Conservation (phyloP, 2,329 filamentous ascomycete genomes). For the Aaosphaeria pasadenensis region DNA sequence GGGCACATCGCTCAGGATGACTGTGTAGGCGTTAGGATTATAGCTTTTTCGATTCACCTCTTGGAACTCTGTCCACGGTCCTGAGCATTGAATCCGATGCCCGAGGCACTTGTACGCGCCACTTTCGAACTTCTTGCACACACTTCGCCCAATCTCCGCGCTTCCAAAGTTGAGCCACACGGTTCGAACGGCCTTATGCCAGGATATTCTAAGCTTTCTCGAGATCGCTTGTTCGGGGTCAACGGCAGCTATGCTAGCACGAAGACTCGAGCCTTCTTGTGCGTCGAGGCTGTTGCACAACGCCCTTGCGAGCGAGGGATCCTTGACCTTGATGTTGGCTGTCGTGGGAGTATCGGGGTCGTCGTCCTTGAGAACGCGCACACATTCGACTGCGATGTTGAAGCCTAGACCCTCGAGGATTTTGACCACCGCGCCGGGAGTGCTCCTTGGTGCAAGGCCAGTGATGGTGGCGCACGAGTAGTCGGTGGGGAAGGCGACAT, state of each 20-base stretch:
- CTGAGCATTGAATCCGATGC: no score
- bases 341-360: background rate
- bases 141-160: no score
- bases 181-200: no score
- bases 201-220: no score
- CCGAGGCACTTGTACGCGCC: no score
- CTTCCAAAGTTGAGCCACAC: no score
- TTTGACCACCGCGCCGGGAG: constrained; percentile 1
- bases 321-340: constrained; percentile 6
- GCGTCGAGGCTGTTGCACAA: constrained; percentile 3
- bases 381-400: constrained; percentile 1
- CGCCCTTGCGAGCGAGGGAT: constrained; percentile 3
- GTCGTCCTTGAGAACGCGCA: constrained; percentile 4
- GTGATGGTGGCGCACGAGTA: constrained; percentile 4
- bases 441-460: constrained; percentile 3
- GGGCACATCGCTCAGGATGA: no score
- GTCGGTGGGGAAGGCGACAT: constrained; percentile 5
- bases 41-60: no score
- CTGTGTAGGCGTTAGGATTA: no score
- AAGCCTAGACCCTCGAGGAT: constrained; percentile 2
- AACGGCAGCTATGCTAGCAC: no score
- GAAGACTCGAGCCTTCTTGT: background rate
- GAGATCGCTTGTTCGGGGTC: background rate
- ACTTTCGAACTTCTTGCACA: no score
- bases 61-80: no score